A percentile compares a stretch with the other conserved stretches of the same genome.
phyloP scores from a whole-genome alignment of 164 flowering plant genomes.

The Protea cynaroides region DNA sequence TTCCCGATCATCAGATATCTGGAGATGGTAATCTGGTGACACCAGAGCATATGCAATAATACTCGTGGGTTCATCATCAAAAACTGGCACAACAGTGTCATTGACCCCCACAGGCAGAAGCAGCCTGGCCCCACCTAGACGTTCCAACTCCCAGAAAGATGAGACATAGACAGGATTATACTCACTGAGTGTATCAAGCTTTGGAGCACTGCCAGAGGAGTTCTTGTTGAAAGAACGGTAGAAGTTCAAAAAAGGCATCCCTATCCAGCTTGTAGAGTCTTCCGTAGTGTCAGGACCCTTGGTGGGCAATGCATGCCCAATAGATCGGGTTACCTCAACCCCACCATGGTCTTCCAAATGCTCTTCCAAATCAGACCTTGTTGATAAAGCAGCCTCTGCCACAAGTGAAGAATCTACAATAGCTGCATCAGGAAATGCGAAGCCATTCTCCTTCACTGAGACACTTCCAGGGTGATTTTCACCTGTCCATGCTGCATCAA shows the following conservation, averaged over 20 bases:
- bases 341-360: constrained; percentile 33
- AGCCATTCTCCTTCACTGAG: constrained; percentile 24
- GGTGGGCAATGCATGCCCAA: constrained; percentile 22
- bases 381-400: constrained; percentile 19
- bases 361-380: constrained; percentile 30
- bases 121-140: constrained; percentile 61
- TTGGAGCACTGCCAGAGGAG: constrained; percentile 37
- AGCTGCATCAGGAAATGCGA: constrained; percentile 24
- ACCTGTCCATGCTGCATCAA: constrained; percentile 97
- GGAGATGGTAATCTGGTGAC: constrained; percentile 57
- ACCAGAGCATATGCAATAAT: constrained; percentile 65
- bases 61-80: constrained; percentile 99
- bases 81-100: constrained; percentile 80
- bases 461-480: constrained; percentile 37
- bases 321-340: constrained; percentile 23
- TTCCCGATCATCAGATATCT: constrained; percentile 58
- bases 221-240: constrained; percentile 59
- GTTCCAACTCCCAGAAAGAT: constrained; percentile 58
- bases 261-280: constrained; percentile 56
- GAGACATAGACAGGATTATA: constrained; percentile 65
- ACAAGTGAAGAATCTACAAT: constrained; percentile 25
- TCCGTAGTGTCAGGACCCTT: constrained; percentile 46
- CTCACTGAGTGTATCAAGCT: constrained; percentile 47
- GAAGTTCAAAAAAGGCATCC: constrained; percentile 61
- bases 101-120: constrained; percentile 71